Evolutionary conservation across 208 protist genomes (phyloP), one percentile per base, ranked within the genome.

Genomic region (Crithidia bombi): DNA sequence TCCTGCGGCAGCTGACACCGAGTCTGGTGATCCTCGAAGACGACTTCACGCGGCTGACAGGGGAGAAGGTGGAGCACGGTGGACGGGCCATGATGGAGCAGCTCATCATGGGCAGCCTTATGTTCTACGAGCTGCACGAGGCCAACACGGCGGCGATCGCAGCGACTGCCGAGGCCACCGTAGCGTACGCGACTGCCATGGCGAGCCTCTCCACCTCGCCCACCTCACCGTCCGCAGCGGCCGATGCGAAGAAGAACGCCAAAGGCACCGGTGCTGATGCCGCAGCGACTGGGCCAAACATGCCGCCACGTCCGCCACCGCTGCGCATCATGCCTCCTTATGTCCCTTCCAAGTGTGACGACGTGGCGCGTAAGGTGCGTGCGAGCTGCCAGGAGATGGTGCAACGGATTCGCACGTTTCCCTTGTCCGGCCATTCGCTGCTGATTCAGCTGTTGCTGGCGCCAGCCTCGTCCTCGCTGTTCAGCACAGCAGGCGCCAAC

Each of bases 81-180:
- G 85, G 84, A 25, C 71, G 68, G 21, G 73, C 87, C 10, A 92
- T 93, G 87, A 61, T 86, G 47, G 84, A 90, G 70, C 78, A 92
- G 65, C 68, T 91, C 23, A 79, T 90, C 57, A 76, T 86, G 73
- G 82, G 87, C 41, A 76, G 70, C 36, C 44, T 76, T 4, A 58
- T 65, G 10, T 64, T 69, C 61, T 75, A 75, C 52, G 69, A 75
- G 52, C 4, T 57, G 47, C 36, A 82, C 19, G 11, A 32, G 50
- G 28, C 59, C 39, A 74, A 74, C 62, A 56, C 65, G 9, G 59
- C 59, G 2, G 64, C 66, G 33, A 62, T 47, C 33, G 39, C 43
- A 5, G 50, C 73, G 11, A 21, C 52, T 23, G 30, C 75, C 56
- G 59, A 79, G 54, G 41, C 43, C 65, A 25, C 58, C 47, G 51